Conservation (phyloP, 106 monocot genomes). For the Hemerocallis citrina region DNA sequence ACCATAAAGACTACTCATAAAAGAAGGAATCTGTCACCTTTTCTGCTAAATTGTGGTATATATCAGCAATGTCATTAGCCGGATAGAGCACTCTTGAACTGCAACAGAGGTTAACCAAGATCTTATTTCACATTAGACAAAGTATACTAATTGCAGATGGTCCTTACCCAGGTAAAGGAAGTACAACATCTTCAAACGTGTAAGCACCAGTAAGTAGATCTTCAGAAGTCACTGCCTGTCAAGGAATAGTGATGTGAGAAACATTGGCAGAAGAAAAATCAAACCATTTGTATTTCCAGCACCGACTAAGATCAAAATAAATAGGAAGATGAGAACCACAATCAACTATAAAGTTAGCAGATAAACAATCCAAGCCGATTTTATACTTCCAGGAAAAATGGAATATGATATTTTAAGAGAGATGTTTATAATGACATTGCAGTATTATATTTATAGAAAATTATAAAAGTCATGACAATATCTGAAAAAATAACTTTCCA, state of each 20-base stretch:
- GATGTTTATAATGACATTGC: not conserved
- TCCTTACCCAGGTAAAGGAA: conserved; percentile 95
- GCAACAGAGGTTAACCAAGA: conserved; percentile 14
- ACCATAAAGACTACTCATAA: too few relatives aligned
- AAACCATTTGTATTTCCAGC: not conserved
- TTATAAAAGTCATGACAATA: too few relatives aligned
- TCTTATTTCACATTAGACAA: too few relatives aligned
- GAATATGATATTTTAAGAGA: not conserved
- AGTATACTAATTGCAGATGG: not conserved
- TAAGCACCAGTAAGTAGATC: conserved; percentile 56
- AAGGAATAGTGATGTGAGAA: not conserved
- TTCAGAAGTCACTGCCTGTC: conserved; percentile 56
- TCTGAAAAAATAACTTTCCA: not conserved
- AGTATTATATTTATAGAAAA: not conserved
- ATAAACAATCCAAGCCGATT: not conserved
- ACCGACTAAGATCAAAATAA: not conserved
- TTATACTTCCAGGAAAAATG: not conserved
- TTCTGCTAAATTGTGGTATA: conserved; percentile 66
- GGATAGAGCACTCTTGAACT: conserved; percentile 83
- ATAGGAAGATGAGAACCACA: not conserved
- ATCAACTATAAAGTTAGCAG: not conserved
- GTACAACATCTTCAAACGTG: conserved; percentile 87
- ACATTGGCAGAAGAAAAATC: conserved; percentile 7
- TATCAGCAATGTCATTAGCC: conserved; percentile 63
- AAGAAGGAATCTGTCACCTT: conserved; percentile 32